These are phyloP conservation scores for Pouteria campechiana DNA, from an alignment of 179 eudicot species.

Conservation along the genomic window DNA sequence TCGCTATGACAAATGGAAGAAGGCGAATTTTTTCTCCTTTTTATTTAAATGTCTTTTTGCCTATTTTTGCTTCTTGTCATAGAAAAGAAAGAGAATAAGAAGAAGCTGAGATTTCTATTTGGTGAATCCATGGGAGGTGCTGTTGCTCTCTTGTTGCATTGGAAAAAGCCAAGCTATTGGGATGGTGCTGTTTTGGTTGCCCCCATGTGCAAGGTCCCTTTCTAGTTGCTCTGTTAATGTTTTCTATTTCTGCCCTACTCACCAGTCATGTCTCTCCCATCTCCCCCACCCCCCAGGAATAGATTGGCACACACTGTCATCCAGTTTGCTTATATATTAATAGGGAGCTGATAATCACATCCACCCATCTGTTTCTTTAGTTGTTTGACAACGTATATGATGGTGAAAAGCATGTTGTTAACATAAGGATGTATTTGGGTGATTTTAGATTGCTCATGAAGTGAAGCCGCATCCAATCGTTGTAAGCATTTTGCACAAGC, in stretches of 20 bases:
- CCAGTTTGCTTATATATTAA: no score
- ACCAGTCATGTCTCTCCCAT: no score
- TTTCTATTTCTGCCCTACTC: no score
- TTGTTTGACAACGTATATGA: no score
- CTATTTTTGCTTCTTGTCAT: slow-evolving; percentile 3
- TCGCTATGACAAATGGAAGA: no score
- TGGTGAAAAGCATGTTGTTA: neutral
- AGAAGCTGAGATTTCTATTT: slow-evolving; percentile 65
- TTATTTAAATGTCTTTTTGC: neutral
- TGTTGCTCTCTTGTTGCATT: slow-evolving; percentile 72
- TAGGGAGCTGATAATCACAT: no score
- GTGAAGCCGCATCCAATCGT: slow-evolving; percentile 96
- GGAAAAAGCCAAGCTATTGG: slow-evolving; percentile 69
- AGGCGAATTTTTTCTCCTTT: neutral
- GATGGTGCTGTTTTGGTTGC: slow-evolving; percentile 96
- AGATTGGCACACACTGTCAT: no score
- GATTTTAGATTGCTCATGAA: slow-evolving; percentile 96
- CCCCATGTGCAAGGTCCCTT: slow-evolving; percentile 99
- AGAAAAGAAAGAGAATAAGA: slow-evolving; percentile 64
- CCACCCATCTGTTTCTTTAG: no score
- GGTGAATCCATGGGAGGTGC: slow-evolving; percentile 99
- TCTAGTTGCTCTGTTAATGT: no score
- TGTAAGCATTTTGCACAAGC: slow-evolving; percentile 52
- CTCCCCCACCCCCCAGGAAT: no score
- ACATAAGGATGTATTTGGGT: neutral